phyloP scores from a whole-genome alignment of 352 stramenopile species.

The Phytophthora citrophthora region DNA sequence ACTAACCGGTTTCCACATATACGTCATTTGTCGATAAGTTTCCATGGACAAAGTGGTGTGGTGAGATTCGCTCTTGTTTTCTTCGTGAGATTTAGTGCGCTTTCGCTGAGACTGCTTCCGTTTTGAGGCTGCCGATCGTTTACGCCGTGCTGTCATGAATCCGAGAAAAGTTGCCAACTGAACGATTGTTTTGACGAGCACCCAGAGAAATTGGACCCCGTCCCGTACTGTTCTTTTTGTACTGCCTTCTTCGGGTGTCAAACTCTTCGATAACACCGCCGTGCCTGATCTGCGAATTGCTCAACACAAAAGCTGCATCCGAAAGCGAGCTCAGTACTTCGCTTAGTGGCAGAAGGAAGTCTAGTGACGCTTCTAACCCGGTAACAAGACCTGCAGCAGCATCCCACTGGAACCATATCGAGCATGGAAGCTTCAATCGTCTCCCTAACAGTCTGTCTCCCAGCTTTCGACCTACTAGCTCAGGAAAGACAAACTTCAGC shows the following conservation, averaged over 20 bases:
- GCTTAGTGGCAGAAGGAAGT: conserved; percentile 13
- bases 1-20: conserved; percentile 6
- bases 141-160: conserved; percentile 21
- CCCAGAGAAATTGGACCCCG: neutral
- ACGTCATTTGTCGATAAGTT: neutral
- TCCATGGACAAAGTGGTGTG: conserved; percentile 2
- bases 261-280: conserved; percentile 1
- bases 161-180: conserved; percentile 3
- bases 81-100: conserved; percentile 1
- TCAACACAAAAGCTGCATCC: conserved; percentile 10
- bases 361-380: conserved; percentile 8
- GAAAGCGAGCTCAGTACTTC: conserved; percentile 4
- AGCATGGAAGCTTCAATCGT: conserved; percentile 11
- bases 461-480: neutral
- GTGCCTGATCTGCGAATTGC: conserved; percentile 9
- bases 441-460: conserved; percentile 8
- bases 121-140: conserved; percentile 14
- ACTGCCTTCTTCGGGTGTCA: too few species aligned
- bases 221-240: conserved; percentile 1
- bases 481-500: conserved; percentile 3
- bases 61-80: neutral
- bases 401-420: conserved; percentile 23
- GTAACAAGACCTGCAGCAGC: neutral
- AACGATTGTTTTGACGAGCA: neutral
- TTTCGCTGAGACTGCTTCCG: conserved; percentile 2